A percentile compares a stretch with the other conserved stretches of the same genome.
Conservation (phyloP, 2,329 filamentous ascomycete genomes). For the Teratosphaeria destructans region DNA sequence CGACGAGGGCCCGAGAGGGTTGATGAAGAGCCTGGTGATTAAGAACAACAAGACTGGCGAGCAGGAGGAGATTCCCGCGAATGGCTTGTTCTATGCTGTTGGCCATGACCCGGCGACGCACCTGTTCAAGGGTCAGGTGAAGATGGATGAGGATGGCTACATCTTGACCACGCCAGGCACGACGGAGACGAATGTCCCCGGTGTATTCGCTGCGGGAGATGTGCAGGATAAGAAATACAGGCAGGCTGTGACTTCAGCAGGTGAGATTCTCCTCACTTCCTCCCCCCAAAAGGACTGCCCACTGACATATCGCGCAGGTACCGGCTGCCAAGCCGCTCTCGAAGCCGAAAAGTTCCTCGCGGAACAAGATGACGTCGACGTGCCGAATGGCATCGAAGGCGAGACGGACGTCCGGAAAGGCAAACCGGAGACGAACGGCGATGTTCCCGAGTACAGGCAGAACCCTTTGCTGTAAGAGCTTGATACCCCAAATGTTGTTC, state of each 20-base stretch:
- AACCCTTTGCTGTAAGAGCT: constrained; percentile 50
- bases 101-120: constrained; percentile 87
- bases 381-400: constrained; percentile 38
- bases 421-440: constrained; percentile 37
- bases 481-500: neutral
- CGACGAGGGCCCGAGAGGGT: constrained; percentile 58
- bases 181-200: constrained; percentile 75
- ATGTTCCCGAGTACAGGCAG: constrained; percentile 51
- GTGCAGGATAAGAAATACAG: constrained; percentile 98
- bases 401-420: constrained; percentile 39
- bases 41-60: constrained; percentile 67
- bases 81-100: constrained; percentile 92
- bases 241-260: constrained; percentile 95
- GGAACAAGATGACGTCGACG: constrained; percentile 58
- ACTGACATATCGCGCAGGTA: constrained; percentile 43
- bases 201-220: constrained; percentile 93
- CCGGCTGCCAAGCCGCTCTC: constrained; percentile 88
- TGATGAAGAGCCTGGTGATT: constrained; percentile 82
- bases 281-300: neutral
- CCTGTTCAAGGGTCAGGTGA: constrained; percentile 83
- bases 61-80: constrained; percentile 77
- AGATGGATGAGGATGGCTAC: constrained; percentile 85
- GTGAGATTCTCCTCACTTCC: constrained; percentile 41
- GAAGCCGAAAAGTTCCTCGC: constrained; percentile 90
- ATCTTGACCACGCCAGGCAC: constrained; percentile 82